Evolutionary conservation across 1,139 yeast species (phyloP), one percentile per base, ranked within the genome.

Genomic region (Debaryomycetaceae sp.): DNA sequence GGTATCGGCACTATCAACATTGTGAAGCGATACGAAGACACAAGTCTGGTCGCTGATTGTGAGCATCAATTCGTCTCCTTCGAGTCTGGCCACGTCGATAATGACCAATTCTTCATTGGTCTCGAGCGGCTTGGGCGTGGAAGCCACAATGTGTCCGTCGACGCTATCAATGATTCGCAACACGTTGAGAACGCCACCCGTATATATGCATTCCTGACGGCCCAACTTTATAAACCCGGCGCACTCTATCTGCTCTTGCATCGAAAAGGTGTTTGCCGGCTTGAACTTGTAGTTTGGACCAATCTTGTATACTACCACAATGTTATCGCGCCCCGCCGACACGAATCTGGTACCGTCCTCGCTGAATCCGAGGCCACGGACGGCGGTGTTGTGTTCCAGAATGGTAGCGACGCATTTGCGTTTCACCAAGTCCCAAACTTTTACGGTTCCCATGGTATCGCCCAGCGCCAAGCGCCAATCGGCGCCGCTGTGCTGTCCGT

Each of bases 311-410:
- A 83, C 54, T 37, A 78, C 68, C 29, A 79, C 63, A 35, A 87
- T 66, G 43, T 78, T 79, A 51, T 92, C 98, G 57, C 99, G 70
- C 16, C 97, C 96, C 38, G 93, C 96, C 39, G 82, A 73, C 22
- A 87, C 51, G 36, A 90, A 66, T 23, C 59, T 52, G 19, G 64
- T 60, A 6, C 80, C 82, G 24, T 60, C 62, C 1, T 45, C 44
- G 36, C 55, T 57, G 42, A 87, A 81, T 19, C 74, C 85, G 14
- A 90, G 57, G 1, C 95, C 95, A 51, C 98, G 72, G 2, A 90
- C 92, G 0, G 95, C 92, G 15, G 85, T 68, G 5, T 69, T 70
- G 47, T 92, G 98, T 39, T 85, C 94, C 32, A 68, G 76, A 28
- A 77, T 59, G 18, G 77, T 68, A 15, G 69, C 68, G 5, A 75